phyloP scores from a whole-genome alignment of 805 yeast species.

The Starmerella floricola region DNA sequence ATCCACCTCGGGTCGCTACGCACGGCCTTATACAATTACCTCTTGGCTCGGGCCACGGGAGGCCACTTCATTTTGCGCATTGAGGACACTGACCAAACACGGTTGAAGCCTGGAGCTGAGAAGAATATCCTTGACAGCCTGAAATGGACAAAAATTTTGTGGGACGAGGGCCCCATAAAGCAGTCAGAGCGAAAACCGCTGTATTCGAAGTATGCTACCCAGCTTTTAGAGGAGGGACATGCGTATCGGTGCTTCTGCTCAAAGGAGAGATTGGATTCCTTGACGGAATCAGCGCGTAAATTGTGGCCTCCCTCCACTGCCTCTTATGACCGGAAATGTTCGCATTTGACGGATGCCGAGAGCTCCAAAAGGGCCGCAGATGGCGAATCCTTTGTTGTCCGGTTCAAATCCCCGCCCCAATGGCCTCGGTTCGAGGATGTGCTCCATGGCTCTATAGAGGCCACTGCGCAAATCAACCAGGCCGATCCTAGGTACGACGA shows the following conservation, averaged over 20 bases:
- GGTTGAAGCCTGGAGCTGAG: constrained; percentile 76
- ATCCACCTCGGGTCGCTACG: constrained; percentile 88
- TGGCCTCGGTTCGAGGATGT: constrained; percentile 62
- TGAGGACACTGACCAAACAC: constrained; percentile 84
- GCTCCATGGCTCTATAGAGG: constrained; percentile 61
- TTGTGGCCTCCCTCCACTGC: constrained; percentile 83
- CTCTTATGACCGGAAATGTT: constrained; percentile 79
- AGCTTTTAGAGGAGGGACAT: constrained; percentile 46
- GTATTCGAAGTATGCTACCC: constrained; percentile 48
- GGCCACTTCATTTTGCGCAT: constrained; percentile 74
- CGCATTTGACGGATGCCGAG: constrained; percentile 35
- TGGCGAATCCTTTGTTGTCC: constrained; percentile 38
- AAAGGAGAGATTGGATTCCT: constrained; percentile 55
- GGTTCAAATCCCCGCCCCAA: constrained; percentile 63
- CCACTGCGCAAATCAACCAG: constrained; percentile 67
- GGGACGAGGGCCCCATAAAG: constrained; percentile 76
- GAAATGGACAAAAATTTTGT: constrained; percentile 58
- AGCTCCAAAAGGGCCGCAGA: constrained; percentile 29
- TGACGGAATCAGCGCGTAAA: constrained; percentile 61
- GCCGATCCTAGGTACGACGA: constrained; percentile 75
- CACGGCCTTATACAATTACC: constrained; percentile 82
- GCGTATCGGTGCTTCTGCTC: constrained; percentile 86
- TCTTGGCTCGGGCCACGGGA: constrained; percentile 63
- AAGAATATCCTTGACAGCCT: constrained; percentile 61
- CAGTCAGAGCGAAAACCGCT: constrained; percentile 70